Conservation (phyloP, 306 rosid species). For the Prosopis cineraria region DNA sequence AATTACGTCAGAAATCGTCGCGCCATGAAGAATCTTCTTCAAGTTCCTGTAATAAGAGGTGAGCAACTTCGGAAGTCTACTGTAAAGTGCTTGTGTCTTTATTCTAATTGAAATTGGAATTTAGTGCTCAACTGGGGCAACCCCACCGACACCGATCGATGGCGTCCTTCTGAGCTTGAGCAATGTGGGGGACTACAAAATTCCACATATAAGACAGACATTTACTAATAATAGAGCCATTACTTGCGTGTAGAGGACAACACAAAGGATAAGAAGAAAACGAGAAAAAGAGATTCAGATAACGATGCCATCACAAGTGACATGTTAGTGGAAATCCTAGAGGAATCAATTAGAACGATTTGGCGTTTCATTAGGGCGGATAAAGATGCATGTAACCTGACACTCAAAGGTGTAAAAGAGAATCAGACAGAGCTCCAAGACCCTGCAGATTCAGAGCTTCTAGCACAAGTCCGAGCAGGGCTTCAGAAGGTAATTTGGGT, state of each 20-base stretch:
- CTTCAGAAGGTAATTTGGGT: constrained; percentile 62
- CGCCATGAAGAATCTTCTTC: constrained; percentile 64
- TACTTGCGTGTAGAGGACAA: constrained; percentile 61
- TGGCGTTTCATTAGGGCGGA: constrained; percentile 81
- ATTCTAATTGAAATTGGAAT: constrained; percentile 1
- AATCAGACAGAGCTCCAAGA: constrained; percentile 56
- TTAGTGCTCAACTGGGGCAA: background rate
- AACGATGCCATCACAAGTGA: constrained; percentile 56
- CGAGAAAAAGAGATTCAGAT: constrained; percentile 41
- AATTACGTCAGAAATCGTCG: constrained; percentile 72
- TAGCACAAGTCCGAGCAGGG: constrained; percentile 51
- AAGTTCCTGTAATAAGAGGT: constrained; percentile 81
- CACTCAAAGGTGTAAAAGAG: constrained; percentile 39
- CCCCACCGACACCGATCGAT: background rate
- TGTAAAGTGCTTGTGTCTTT: background rate
- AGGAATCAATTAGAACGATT: constrained; percentile 78
- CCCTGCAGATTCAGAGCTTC: constrained; percentile 62
- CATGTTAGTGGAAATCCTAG: constrained; percentile 60
- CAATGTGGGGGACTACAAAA: constrained; percentile 22
- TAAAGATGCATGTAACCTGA: constrained; percentile 47
- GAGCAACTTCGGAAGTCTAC: background rate
- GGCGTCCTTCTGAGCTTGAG: constrained; percentile 8
- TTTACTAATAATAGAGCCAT: constrained; percentile 7
- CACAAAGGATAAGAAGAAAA: constrained; percentile 51
- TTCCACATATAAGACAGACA: constrained; percentile 20